Conservation (phyloP, 441 rosid species). For the Adansonia madagascariensis region DNA sequence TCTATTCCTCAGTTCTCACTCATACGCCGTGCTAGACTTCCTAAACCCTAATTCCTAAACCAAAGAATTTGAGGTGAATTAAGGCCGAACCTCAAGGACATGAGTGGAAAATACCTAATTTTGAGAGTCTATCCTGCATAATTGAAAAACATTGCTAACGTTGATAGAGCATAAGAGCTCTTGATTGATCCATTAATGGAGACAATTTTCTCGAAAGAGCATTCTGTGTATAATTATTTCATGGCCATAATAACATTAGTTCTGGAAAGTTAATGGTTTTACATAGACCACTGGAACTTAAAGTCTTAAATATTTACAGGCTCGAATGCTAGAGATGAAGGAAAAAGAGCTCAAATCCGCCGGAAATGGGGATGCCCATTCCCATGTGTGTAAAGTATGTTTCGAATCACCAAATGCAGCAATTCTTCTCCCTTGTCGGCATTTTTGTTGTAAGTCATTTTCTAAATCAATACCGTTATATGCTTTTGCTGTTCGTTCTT, state of each 20-base stretch:
- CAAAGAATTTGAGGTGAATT: no score
- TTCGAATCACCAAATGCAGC: constrained; percentile 91
- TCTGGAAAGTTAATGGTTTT: constrained; percentile 9
- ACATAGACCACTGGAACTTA: not conserved
- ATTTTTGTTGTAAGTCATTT: constrained; percentile 86
- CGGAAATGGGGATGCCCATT: constrained; percentile 81
- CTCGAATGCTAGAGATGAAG: constrained; percentile 94
- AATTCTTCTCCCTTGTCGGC: constrained; percentile 95
- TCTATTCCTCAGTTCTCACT: not conserved
- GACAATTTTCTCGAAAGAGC: not conserved
- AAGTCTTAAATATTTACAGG: constrained; percentile 48
- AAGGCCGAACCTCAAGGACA: no score
- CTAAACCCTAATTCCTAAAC: no score
- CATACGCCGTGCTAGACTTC: no score
- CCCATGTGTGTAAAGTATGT: constrained; percentile 92
- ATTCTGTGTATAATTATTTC: not conserved
- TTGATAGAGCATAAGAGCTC: not conserved
- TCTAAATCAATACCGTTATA: not conserved
- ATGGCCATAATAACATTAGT: not conserved
- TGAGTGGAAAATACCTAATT: no score
- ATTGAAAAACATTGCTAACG: not conserved
- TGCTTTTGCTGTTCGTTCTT: not conserved
- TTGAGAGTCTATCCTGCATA: not conserved
- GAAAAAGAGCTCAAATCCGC: constrained; percentile 75
- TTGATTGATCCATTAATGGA: not conserved